Evolutionary conservation across 2,329 filamentous ascomycete species (phyloP), one percentile per base, ranked within the genome.

Genomic region (Kalaharituber pfeilii): DNA sequence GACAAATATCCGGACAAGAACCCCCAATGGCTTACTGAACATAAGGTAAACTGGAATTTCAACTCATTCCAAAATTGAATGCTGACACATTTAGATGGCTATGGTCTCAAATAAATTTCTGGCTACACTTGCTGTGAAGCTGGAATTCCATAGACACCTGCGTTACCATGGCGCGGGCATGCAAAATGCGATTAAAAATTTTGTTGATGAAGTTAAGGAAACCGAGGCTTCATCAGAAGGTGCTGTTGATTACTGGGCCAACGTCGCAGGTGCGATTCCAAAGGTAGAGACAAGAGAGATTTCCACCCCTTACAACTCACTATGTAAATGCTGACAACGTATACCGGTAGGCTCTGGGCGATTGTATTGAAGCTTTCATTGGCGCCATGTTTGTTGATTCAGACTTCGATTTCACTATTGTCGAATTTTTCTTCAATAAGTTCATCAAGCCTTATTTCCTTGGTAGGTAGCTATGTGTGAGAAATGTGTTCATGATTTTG

Each of bases 31-130:
- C 73, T 98, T 56, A 96, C 91, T 0, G 91, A 96, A 68, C 89
- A 96, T 73, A 96, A 96, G 62, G 72, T 72, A 65, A 65, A 49
- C 63, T 22, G 25, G 26, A 6, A 51, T 29, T n/a, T 42, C 11
- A n/a, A n/a, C n/a, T n/a, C n/a, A n/a, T n/a, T n/a, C n/a, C n/a
- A 39, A 5, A 47, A 9, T 6, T 51, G 28, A 51, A 58, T 42
- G 53, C 29, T 5, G 47, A 30, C 42, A n/a, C n/a, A n/a, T n/a
- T 25, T 56, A 73, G 70, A 95, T 93, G 81, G 86, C 88, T n/a
- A 95, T 98, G 85, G 88, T 91, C 0, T 91, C 86, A 52, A 98
- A 98, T 70, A 87, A 88, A 57, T 98, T 96, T 65, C 75, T 95
- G 1, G 86, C 84, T 1, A 85, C 81, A 18, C 72, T 96, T 2